Evolutionary conservation across 2,329 filamentous ascomycete genomes (phyloP), one percentile per base, ranked within the genome.

Genomic region (Berkeleyomyces basicola): DNA sequence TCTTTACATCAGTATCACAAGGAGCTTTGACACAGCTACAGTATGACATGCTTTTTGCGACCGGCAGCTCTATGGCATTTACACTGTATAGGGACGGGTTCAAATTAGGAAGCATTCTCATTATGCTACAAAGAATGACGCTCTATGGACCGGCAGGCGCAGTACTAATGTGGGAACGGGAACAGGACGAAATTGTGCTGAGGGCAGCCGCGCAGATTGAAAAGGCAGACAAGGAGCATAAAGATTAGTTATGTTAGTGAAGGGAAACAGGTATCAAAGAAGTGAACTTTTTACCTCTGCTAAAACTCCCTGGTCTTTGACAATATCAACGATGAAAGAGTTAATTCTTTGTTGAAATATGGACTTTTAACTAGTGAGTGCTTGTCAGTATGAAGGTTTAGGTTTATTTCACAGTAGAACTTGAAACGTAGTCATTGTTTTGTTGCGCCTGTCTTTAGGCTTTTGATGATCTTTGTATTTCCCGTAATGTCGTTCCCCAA

Each of bases 21-120:
- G 68, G 66, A 0, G 37, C 37, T 0, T 23, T 67, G 51, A 57
- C 63, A 3, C 31, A 68, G 6, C 57, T 69, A 46, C 67, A 69
- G 58, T 70, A 67, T 59, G 68, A 70, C 14, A 33, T 68, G 51
- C 68, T 67, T 62, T 67, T 66, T 57, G 66, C 66, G 0, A 58
- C 60, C 3, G 44, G 44, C 7, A 66, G 63, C 11, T 57, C 63
- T 7, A 11, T 65, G 14, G 58, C 51, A 1, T 65, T 62, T 51
- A 47, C 40, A 6, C 7, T 62, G 33, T 61, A 62, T 47, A 40
- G 60, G 3, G 61, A 60, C 9, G 40, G 47, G 1, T 59, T 62
- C 31, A 23, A 40, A 9, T 36, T 31, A 16, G 57, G 10, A 7
- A 37, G 36, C 9, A 11, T 51, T n/a, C 2, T 65, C 14, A 58